A percentile compares a stretch with the other conserved stretches of the same genome.
These are phyloP conservation scores for Glycine soja DNA, from an alignment of 306 rosid genomes.

Conservation along the genomic window DNA sequence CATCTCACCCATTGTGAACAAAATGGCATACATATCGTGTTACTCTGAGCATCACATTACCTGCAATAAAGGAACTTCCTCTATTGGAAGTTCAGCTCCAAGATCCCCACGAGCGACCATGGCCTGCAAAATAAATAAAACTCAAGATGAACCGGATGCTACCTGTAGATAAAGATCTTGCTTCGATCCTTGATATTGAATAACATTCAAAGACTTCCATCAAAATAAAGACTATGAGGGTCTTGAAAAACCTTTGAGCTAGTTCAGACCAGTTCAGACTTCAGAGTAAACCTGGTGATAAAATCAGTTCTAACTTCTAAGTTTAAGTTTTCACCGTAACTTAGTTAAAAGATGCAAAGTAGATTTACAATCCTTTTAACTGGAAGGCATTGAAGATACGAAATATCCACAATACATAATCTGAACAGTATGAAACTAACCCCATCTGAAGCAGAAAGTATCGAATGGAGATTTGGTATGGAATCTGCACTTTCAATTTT, in stretches of 20 bases:
- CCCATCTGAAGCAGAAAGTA: constrained; percentile 94
- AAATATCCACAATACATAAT: constrained; percentile 23
- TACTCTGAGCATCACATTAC: constrained; percentile 48
- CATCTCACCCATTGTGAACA: constrained; percentile 24
- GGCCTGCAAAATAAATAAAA: constrained; percentile 65
- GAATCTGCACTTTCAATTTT: constrained; percentile 99
- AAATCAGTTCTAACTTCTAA: constrained; percentile 6
- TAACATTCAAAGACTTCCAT: constrained; percentile 11
- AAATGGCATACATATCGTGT: constrained; percentile 29
- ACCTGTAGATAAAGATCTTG: constrained; percentile 31
- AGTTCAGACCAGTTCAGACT: constrained; percentile 27
- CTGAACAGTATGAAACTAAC: constrained; percentile 57
- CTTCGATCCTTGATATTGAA: constrained; percentile 22
- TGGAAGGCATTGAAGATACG: constrained; percentile 35
- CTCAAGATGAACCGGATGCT: constrained; percentile 26
- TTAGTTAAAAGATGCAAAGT: constrained; percentile 12
- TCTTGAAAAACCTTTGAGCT: constrained; percentile 27
- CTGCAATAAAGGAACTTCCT: constrained; percentile 97
- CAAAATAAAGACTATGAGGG: constrained; percentile 24
- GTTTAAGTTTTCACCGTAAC: constrained; percentile 12
- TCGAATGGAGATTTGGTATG: constrained; percentile 88
- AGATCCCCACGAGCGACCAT: constrained; percentile 99
- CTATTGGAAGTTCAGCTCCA: constrained; percentile 99
- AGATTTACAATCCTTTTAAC: constrained; percentile 21
- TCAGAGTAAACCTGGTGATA: constrained; percentile 28